Base-by-base conservation (phyloP, 768 basidiomycete species). In the Cytidiella melzeri region DNA sequence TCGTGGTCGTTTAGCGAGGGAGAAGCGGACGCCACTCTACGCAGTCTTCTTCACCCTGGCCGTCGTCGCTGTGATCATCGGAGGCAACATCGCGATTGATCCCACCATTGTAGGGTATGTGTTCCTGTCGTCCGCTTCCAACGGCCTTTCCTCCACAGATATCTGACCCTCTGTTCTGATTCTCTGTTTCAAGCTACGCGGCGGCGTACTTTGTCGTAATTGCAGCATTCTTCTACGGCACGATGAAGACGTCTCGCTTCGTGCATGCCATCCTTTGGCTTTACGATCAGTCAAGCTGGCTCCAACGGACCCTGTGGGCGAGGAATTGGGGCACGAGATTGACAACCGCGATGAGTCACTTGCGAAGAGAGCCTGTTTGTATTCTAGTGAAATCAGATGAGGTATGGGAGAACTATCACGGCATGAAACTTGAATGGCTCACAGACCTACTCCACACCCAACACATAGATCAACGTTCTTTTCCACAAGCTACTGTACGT, bases 401-500 rank as follows among this genome's bases (percentile, higher is more conserved):
- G 70, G 84, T 86, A 47, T 13, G 70, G 55, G 21, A 27, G 7
- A 2, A 6, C 12, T 30, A 19, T 45, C n/a, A 2, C 28, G 20
- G 25, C 44, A 18, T 36, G 34, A 1, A 13, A 12, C 25, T 27
- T 18, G 24, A 26, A 40, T 23, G 12, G 21, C 21, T 37, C 45
- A 30, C 45, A n/a, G n/a, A n/a, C n/a, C n/a, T n/a, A n/a, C n/a
- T n/a, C n/a, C n/a, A 37, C 26, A 21, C 19, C 7, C 23, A 4
- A 13, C 20, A 20, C 19, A 15, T 43, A 89, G 87, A 84, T 88
- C 55, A 79, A 84, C 55, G 68, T 70, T 28, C 55, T 88, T 3
- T 77, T 86, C 51, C 74, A 77, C 44, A 81, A 81, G 73, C 69
- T 87, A 24, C 64, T 80, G 11, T 88, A 88, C 55, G 81, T 86